Conservation (phyloP, 331 rosid genomes). For the Pyrus hybrid region DNA sequence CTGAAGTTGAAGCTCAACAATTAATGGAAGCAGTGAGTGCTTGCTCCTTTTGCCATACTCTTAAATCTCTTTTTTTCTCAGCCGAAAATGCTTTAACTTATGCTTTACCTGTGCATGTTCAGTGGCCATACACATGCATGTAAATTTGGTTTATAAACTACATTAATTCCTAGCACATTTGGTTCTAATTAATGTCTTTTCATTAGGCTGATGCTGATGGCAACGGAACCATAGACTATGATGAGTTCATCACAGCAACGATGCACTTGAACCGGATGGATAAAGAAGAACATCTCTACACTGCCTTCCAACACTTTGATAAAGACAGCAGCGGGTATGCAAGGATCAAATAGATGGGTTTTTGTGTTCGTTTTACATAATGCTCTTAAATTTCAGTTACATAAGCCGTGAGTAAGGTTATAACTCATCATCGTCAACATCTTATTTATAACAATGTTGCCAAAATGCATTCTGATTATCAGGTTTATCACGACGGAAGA, state of each 20-base stretch:
- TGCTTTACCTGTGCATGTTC: background rate
- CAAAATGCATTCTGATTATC: background rate
- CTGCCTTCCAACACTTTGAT: slow-evolving; percentile 94
- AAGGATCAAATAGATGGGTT: background rate
- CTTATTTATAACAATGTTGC: background rate
- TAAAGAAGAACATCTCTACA: slow-evolving; percentile 90
- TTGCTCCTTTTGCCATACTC: too few relatives aligned
- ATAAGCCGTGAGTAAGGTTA: background rate
- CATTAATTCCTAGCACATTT: background rate
- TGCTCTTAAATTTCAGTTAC: background rate
- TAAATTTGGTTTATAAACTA: background rate
- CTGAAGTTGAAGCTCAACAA: slow-evolving; percentile 81
- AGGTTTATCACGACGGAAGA: slow-evolving; percentile 86
- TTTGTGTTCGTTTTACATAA: too few relatives aligned
- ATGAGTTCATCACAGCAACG: slow-evolving; percentile 95
- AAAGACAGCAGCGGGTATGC: slow-evolving; percentile 92
- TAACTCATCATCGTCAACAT: background rate
- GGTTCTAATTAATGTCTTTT: background rate
- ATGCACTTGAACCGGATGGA: slow-evolving; percentile 93
- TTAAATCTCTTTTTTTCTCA: too few relatives aligned
- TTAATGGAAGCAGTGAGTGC: slow-evolving; percentile 87
- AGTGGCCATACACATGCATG: background rate
- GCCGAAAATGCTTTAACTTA: background rate
- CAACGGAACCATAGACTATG: slow-evolving; percentile 86
- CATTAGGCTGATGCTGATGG: slow-evolving; percentile 90